Evolutionary conservation across 2,329 filamentous ascomycete genomes (phyloP).

Genomic region (Alternaria viburni): DNA sequence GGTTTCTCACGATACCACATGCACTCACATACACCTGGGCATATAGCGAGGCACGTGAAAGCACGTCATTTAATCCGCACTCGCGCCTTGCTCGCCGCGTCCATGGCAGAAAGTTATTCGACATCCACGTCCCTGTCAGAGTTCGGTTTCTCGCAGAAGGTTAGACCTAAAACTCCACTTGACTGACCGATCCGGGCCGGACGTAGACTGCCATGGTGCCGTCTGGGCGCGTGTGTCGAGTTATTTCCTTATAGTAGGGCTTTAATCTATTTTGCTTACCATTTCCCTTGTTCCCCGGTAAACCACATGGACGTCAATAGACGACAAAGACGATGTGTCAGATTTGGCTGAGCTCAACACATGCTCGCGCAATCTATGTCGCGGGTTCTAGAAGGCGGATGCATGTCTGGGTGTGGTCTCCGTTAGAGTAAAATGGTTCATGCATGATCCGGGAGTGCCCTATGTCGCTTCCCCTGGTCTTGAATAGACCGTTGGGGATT

Average conservation of each 20-base stretch:
- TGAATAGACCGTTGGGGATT: background rate
- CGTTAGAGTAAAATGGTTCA: background rate
- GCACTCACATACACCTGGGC: background rate
- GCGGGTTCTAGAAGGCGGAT: background rate
- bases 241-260: background rate
- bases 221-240: background rate
- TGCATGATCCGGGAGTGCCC: background rate
- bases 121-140: background rate
- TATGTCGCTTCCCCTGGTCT: background rate
- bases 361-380: background rate
- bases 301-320: background rate
- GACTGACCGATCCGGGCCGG: background rate
- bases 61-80: background rate
- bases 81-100: background rate
- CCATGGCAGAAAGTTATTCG: background rate
- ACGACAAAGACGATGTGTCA: background rate
- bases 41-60: background rate
- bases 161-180: background rate
- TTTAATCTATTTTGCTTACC: background rate
- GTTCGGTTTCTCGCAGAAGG: background rate
- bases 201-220: background rate
- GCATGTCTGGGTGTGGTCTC: background rate
- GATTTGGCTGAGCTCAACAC: background rate
- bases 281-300: background rate
- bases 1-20: background rate